These are phyloP conservation scores for Thalassiosira livingstoniorum DNA, from an alignment of 352 stramenopile species.

Conservation along the genomic window DNA sequence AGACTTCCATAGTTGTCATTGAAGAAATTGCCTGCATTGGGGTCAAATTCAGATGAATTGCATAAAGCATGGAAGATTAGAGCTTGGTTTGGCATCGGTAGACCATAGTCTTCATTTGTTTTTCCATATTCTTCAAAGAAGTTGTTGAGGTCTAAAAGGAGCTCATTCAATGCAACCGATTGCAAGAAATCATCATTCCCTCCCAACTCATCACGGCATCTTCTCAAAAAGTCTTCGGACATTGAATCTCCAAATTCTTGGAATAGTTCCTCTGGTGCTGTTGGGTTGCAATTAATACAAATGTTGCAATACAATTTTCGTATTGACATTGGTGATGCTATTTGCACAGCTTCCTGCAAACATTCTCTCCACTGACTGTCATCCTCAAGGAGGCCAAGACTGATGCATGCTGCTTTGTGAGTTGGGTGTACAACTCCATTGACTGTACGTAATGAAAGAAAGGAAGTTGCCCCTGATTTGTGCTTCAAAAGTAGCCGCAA, in stretches of 20 bases:
- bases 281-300: not conserved
- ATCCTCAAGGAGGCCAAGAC: not conserved
- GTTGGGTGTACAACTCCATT: slow-evolving; percentile 58
- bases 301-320: not conserved
- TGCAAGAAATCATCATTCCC: not conserved
- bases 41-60: not conserved
- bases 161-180: not conserved
- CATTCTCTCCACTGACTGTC: slow-evolving; percentile 9
- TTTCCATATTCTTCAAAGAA: too few relatives aligned
- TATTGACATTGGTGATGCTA: not conserved
- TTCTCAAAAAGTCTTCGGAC: not conserved
- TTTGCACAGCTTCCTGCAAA: not conserved
- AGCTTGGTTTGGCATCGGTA: not conserved
- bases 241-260: not conserved
- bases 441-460: not conserved
- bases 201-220: not conserved
- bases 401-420: not conserved
- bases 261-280: not conserved
- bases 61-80: not conserved
- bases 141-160: not conserved
- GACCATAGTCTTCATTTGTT: too few relatives aligned
- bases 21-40: not conserved
- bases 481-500: not conserved
- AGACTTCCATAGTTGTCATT: not conserved
- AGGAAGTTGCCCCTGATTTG: not conserved